Evolutionary conservation across 2,329 filamentous ascomycete species (phyloP).

Genomic region (Chrysoporthe deuterocubensis): DNA sequence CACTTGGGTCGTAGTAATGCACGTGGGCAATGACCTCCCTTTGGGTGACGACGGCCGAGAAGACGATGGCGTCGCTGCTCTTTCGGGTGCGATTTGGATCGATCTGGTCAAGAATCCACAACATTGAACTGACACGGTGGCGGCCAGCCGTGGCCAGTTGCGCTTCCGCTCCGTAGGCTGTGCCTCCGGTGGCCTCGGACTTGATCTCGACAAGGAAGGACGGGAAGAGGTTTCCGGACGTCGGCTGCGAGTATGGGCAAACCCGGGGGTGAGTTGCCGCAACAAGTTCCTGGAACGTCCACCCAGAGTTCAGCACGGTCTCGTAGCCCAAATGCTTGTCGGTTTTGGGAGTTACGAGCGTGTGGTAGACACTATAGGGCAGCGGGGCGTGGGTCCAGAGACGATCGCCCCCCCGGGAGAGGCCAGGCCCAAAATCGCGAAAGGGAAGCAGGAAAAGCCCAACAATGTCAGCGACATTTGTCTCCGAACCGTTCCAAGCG

Average conservation of each 20-base stretch:
- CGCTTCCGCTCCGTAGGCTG: not conserved
- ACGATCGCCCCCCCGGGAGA: too few species aligned
- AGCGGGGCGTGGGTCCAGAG: too few species aligned
- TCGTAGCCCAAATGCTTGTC: constrained; percentile 2
- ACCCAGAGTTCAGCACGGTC: not conserved
- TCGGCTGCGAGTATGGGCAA: constrained; percentile 1
- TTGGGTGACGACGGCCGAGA: not conserved
- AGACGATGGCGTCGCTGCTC: constrained; percentile 1
- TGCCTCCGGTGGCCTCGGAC: constrained; percentile 4
- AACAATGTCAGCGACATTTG: too few species aligned
- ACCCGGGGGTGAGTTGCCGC: not conserved
- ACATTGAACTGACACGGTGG: constrained; percentile 2
- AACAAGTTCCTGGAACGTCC: not conserved
- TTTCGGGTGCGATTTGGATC: not conserved
- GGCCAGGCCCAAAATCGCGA: too few species aligned
- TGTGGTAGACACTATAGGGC: too few species aligned
- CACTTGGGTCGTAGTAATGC: constrained; percentile 2
- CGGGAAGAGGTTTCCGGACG: not conserved
- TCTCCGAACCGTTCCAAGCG: too few species aligned
- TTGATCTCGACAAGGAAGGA: constrained; percentile 6
- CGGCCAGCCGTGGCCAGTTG: constrained; percentile 3
- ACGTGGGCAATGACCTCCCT: constrained; percentile 3
- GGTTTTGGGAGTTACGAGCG: too few species aligned
- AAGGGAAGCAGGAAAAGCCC: too few species aligned
- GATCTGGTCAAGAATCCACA: constrained; percentile 1